Percentiles rank a stretch among this genome's conserved stretches.
These are phyloP conservation scores for Fusarium continuum DNA, from an alignment of 2,329 filamentous ascomycete genomes.

Conservation along the genomic window DNA sequence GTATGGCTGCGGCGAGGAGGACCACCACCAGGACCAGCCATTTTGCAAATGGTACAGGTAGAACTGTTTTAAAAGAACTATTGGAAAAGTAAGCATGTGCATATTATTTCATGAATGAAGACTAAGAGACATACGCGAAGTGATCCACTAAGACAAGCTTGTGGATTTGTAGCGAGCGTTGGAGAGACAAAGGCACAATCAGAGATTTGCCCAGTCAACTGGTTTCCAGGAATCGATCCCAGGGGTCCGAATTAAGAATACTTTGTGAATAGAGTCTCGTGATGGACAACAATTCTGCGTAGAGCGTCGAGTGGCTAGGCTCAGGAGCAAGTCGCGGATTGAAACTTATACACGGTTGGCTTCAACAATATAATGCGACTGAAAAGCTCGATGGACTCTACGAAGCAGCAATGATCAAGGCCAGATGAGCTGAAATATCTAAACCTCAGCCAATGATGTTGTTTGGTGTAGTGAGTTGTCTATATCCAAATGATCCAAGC, in stretches of 20 bases:
- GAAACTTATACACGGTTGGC: conserved; percentile 28
- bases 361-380: conserved; percentile 28
- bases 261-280: conserved; percentile 18
- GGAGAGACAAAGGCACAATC: conserved; percentile 17
- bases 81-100: conserved; percentile 20
- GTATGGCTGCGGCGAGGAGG: conserved; percentile 91
- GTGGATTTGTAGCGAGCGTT: conserved; percentile 54
- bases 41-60: conserved; percentile 57
- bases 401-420: conserved; percentile 25
- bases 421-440: conserved; percentile 23
- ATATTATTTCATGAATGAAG: not conserved
- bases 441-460: conserved; percentile 13
- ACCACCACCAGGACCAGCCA: conserved; percentile 95
- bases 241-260: conserved; percentile 22
- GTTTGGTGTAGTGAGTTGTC: conserved; percentile 11
- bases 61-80: conserved; percentile 47
- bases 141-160: conserved; percentile 44
- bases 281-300: conserved; percentile 20
- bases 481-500: conserved; percentile 25
- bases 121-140: conserved; percentile 43
- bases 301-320: conserved; percentile 13
- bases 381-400: conserved; percentile 35
- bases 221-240: conserved; percentile 23
- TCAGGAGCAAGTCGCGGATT: conserved; percentile 21
- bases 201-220: conserved; percentile 28